Evolutionary conservation across 108 stramenopile species (phyloP).

Genomic region (Conticribra weissflogii): DNA sequence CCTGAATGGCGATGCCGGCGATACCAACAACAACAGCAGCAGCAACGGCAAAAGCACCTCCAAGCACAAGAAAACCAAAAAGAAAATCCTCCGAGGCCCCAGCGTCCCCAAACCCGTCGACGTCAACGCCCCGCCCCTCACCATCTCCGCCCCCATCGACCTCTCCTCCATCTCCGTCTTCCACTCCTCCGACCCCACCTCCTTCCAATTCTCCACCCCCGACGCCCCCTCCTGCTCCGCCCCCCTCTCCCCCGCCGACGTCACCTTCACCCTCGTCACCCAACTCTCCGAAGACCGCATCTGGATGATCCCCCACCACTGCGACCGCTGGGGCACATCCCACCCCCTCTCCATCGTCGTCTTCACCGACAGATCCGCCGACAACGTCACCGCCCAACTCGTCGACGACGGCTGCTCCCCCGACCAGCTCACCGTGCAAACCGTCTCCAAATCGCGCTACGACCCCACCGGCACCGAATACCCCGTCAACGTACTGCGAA

Average conservation of each 20-base stretch:
- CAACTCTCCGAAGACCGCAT: slow-evolving; percentile 78
- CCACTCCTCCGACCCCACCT: slow-evolving; percentile 17
- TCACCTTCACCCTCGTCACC: slow-evolving; percentile 67
- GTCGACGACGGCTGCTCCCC: slow-evolving; percentile 39
- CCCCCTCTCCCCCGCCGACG: slow-evolving; percentile 12
- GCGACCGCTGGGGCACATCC: slow-evolving; percentile 69
- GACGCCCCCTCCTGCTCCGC: slow-evolving; percentile 41
- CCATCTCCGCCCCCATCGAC: background rate
- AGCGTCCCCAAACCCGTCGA: background rate
- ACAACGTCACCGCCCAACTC: slow-evolving; percentile 22
- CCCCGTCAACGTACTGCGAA: slow-evolving; percentile 90
- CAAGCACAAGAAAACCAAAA: no score
- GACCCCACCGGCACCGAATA: slow-evolving; percentile 67
- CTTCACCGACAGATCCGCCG: slow-evolving; percentile 53
- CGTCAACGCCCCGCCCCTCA: background rate
- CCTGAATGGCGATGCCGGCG: no score
- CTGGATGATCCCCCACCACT: slow-evolving; percentile 82
- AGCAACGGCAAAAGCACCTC: background rate
- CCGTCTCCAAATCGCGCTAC: slow-evolving; percentile 36
- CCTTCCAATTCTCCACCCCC: slow-evolving; percentile 38
- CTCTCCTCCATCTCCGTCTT: background rate
- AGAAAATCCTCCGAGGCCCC: no score
- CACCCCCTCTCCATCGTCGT: slow-evolving; percentile 77
- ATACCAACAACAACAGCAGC: slow-evolving; percentile 6
- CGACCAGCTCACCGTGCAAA: slow-evolving; percentile 47